phyloP scores from a whole-genome alignment of 2,329 filamentous ascomycete species.

The Claviceps quebecensis region DNA sequence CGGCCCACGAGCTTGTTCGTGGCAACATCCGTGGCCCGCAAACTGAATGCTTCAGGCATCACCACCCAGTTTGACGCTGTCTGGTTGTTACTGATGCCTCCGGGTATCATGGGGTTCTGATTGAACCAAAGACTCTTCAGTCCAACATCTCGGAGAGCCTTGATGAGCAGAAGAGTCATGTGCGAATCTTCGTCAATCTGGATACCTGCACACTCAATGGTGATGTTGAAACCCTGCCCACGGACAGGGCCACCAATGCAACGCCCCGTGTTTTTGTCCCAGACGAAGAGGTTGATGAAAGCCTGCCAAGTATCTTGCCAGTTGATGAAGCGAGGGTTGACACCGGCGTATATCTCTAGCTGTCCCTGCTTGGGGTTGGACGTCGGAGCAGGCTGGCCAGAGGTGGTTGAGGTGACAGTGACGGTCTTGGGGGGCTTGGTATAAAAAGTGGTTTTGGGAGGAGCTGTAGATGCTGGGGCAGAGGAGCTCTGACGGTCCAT shows the following conservation, averaged over 20 bases:
- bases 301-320: conserved; percentile 25
- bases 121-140: conserved; percentile 26
- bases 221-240: conserved; percentile 23
- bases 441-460: conserved; percentile 20
- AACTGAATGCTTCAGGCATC: conserved; percentile 24
- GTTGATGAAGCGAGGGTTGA: conserved; percentile 26
- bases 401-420: conserved; percentile 10
- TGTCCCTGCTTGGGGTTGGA: conserved; percentile 14
- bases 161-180: conserved; percentile 25
- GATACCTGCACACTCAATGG: conserved; percentile 22
- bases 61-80: conserved; percentile 22
- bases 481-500: conserved; percentile 23
- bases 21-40: conserved; percentile 20
- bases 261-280: conserved; percentile 22
- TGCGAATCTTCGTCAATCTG: conserved; percentile 25
- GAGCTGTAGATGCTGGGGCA: conserved; percentile 17
- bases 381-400: conserved; percentile 18
- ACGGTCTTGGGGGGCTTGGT: conserved; percentile 16
- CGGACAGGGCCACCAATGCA: conserved; percentile 20
- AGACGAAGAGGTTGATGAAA: conserved; percentile 26
- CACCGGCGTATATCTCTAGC: conserved; percentile 18
- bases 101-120: conserved; percentile 23
- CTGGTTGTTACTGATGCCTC: conserved; percentile 15
- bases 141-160: conserved; percentile 23
- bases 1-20: conserved; percentile 20